These are phyloP conservation scores for Hymenoscyphus repandus DNA, from an alignment of 2,329 filamentous ascomycete species.

Conservation along the genomic window DNA sequence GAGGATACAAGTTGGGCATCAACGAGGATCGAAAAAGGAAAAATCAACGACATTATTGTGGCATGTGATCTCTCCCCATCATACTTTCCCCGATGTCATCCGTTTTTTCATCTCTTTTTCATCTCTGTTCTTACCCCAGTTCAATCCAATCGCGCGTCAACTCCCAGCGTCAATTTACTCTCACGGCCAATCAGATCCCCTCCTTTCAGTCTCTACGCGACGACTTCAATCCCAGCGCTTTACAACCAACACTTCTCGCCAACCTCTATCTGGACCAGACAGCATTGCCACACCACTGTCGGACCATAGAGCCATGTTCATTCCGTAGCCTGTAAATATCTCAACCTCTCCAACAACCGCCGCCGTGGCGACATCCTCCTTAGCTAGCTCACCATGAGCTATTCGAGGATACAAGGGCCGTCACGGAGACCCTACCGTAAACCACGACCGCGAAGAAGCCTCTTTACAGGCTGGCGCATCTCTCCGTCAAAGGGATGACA, in stretches of 20 bases:
- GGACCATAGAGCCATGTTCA: slow-evolving; percentile 12
- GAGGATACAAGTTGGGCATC: background rate
- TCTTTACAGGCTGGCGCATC: slow-evolving; percentile 1
- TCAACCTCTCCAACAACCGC: slow-evolving; percentile 21
- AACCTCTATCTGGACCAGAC: slow-evolving; percentile 15
- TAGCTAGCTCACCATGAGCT: slow-evolving; percentile 9
- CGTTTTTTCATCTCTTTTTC: background rate
- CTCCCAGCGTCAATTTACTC: background rate
- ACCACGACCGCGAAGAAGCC: background rate
- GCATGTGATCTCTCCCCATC: background rate
- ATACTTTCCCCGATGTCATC: background rate
- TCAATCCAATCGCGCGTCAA: slow-evolving; percentile 12
- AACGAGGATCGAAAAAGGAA: background rate
- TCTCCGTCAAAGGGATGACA: background rate
- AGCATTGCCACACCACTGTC: slow-evolving; percentile 21
- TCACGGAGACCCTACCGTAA: slow-evolving; percentile 11
- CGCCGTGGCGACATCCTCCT: background rate
- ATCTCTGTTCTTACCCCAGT: background rate
- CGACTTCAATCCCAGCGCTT: slow-evolving; percentile 18
- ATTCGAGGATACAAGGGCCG: slow-evolving; percentile 30
- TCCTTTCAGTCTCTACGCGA: slow-evolving; percentile 9
- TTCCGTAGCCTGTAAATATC: slow-evolving; percentile 16
- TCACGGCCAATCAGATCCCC: slow-evolving; percentile 1
- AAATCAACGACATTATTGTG: background rate
- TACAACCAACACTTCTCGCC: slow-evolving; percentile 21